Evolutionary conservation across 1,139 yeast genomes (phyloP).

Genomic region (Candida dubliniensis): DNA sequence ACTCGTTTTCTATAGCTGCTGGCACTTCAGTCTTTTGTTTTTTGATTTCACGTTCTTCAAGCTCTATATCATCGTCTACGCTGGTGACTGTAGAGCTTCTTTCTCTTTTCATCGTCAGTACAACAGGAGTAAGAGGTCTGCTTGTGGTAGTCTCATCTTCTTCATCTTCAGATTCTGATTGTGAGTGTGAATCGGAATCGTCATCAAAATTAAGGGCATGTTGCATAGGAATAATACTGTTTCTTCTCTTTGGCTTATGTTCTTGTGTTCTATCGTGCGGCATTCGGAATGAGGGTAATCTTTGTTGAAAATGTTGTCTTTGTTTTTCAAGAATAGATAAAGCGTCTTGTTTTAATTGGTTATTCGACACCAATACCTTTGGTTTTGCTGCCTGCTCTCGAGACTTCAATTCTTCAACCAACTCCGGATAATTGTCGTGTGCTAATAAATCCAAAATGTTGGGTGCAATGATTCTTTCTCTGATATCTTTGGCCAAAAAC

Average conservation of each 20-base stretch:
- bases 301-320: constrained; percentile 20
- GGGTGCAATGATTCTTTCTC: constrained; percentile 76
- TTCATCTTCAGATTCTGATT: constrained; percentile 2
- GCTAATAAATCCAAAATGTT: constrained; percentile 61
- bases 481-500: constrained; percentile 67
- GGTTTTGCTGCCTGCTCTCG: constrained; percentile 32
- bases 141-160: constrained; percentile 40
- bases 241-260: constrained; percentile 17
- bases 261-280: constrained; percentile 25
- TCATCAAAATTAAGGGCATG: constrained; percentile 64
- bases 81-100: constrained; percentile 31
- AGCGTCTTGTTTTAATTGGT: constrained; percentile 25
- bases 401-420: constrained; percentile 45
- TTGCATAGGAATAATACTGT: constrained; percentile 59
- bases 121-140: constrained; percentile 42
- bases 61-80: constrained; percentile 33
- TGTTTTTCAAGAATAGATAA: constrained; percentile 29
- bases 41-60: constrained; percentile 12
- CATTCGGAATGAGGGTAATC: constrained; percentile 52
- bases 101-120: constrained; percentile 29
- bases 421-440: constrained; percentile 57
- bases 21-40: constrained; percentile 16
- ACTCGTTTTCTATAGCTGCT: constrained; percentile 32
- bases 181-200: constrained; percentile 28
- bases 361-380: constrained; percentile 18